These are phyloP conservation scores for Hypomyces perniciosus DNA, from an alignment of 2,329 filamentous ascomycete species.

Conservation along the genomic window DNA sequence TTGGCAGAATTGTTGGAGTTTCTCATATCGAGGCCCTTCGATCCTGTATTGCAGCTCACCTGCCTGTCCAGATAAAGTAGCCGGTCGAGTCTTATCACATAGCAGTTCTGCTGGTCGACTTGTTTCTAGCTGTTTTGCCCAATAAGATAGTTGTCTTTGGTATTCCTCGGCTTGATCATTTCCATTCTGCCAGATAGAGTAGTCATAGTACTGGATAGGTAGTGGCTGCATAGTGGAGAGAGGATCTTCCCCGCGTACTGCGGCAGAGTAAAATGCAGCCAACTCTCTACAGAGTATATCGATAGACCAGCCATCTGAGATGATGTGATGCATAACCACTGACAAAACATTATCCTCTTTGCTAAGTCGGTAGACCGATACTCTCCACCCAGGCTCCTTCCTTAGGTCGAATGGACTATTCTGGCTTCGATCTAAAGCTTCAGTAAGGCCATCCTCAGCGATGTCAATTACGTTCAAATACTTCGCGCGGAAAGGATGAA, in stretches of 20 bases:
- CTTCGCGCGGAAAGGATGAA: conserved; percentile 1
- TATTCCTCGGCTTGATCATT: conserved; percentile 13
- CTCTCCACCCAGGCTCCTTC: conserved; percentile 15
- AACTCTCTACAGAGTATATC: conserved; percentile 14
- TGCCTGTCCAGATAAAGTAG: conserved; percentile 13
- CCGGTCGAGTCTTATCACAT: conserved; percentile 15
- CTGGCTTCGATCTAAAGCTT: conserved; percentile 8
- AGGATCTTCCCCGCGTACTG: conserved; percentile 9
- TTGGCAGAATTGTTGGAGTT: conserved; percentile 12
- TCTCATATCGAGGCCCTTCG: conserved; percentile 6
- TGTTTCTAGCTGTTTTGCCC: conserved; percentile 15
- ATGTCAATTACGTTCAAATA: conserved; percentile 6
- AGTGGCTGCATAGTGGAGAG: conserved; percentile 11
- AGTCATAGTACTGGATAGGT: conserved; percentile 23
- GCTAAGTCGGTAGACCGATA: conserved; percentile 7
- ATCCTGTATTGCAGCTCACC: conserved; percentile 8
- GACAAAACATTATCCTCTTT: conserved; percentile 12
- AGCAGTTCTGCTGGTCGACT: conserved; percentile 16
- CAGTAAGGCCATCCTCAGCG: neutral
- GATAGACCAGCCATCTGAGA: conserved; percentile 22
- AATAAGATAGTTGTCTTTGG: conserved; percentile 20
- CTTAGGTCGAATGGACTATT: conserved; percentile 10
- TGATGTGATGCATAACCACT: conserved; percentile 20
- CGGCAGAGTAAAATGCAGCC: conserved; percentile 9
- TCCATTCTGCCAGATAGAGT: conserved; percentile 20